Evolutionary conservation across 495 filamentous ascomycete genomes (phyloP), one percentile per base, ranked within the genome.

Genomic region (Viridothelium virens): DNA sequence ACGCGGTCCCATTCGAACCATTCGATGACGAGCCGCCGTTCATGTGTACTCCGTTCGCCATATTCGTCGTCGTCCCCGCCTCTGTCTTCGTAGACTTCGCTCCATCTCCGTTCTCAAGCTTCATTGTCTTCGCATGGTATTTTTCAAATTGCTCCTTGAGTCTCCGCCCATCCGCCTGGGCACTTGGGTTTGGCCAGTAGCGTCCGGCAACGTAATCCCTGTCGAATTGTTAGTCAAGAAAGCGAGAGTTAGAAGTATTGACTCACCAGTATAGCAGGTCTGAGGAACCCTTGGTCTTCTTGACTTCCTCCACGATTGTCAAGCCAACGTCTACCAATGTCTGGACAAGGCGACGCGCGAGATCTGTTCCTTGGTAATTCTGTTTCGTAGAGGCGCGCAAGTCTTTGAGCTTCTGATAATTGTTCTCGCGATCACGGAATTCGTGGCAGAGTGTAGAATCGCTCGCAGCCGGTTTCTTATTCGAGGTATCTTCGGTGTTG

Each of bases 241-340:
- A 3, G 36, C 31, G 31, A 10, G 10, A 59, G 7, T 7, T 18
- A 14, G 7, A 10, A 9, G 53, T 7, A 59, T 11, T 18, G 31
- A 59, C 53, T 59, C 14, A 59, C 53, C 53, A 59, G 7, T 34
- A 59, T 31, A 59, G 3, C 53, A 59, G 33, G 5, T 59, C 53
- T 2, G 48, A 53, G 48, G 53, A 59, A 59, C 2, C 53, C 31
- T 36, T 33, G 7, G 31, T 7, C 7, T n/a, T 36, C 53, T 36
- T 36, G 25, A 14, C 53, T 36, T 59, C 53, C 31, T 33, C 53
- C 53, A 59, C 25, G 7, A 59, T 18, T 2, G 53, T 31, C 53
- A 59, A 7, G 25, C 53, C 53, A 36, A 59, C 53, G 18, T 59
- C 53, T 9, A 59, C 36, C 18, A 59, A 7, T 18, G 53, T 31